Base-by-base conservation (phyloP, 2,329 filamentous ascomycete species). In the Cordyceps farinosa region DNA sequence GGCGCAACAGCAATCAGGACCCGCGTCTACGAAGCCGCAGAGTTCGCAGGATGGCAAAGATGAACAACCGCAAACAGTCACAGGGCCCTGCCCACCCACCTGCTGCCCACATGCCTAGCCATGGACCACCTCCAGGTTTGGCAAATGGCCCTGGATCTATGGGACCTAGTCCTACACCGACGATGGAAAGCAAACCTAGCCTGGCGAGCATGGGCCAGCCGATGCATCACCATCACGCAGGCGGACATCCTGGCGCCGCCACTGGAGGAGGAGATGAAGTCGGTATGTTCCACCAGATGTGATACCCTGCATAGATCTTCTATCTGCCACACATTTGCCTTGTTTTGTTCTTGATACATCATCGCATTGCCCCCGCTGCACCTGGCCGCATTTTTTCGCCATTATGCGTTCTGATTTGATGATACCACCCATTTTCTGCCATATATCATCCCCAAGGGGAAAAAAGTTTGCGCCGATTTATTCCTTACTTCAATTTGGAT, bases 1-100 rank as follows among this genome's bases (percentile, higher is more conserved):
- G 95, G 95, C 86, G 95, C 66, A 99, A 99, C 80, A 98, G 94
- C 84, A 98, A 98, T 78, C 92, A 96, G 79, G 95, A 99, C 71
- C 91, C 92, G 56, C 86, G 93, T 69, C 81, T 98, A 72, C 87
- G 95, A 73, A 98, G 94, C 77, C 85, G 95, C 75, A 85, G 95
- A 70, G 95, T 99, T 63, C 88, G 95, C 68, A 87, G 95, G 68
- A 95, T 96, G 91, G 93, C 93, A 62, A 99, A 99, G 83, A 91
- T 97, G 79, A 95, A 89, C 78, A 93, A 86, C 72, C 87, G 94
- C 73, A 62, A 62, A 11, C 94, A 95, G 78, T 83, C 87, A 55
- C 85, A 88, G 68, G 84, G 84, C 70, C 77, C 83, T 68, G 78
- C 84, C 67, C 87, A 84, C 66, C 80, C 86, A 69, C 71, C 75